Percentiles rank a stretch among this genome's conserved stretches.
Conservation (phyloP, 192 early-diverging fungal genomes). For the Phycomyces nitens region DNA sequence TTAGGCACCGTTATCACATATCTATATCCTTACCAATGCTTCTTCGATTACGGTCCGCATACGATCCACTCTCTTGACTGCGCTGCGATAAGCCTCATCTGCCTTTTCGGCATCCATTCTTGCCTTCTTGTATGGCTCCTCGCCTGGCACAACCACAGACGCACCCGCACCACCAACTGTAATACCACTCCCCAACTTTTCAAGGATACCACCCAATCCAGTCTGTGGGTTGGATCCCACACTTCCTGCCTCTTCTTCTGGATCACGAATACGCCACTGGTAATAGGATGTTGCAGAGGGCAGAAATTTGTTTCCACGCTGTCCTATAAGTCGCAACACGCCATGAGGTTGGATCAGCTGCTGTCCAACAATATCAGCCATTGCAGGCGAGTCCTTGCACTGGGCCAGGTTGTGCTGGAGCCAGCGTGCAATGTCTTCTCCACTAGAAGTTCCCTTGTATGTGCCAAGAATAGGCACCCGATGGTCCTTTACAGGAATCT, state of each 20-base stretch:
- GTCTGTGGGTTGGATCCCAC: not conserved
- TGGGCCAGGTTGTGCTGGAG: constrained; percentile 61
- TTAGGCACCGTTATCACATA: not conserved
- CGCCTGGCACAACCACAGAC: constrained; percentile 1
- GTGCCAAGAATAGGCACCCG: constrained; percentile 67
- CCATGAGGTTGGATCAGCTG: constrained; percentile 56
- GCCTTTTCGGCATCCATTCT: constrained; percentile 62
- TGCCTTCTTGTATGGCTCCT: constrained; percentile 48
- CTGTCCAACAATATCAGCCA: constrained; percentile 67
- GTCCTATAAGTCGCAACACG: constrained; percentile 64
- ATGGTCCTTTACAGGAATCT: constrained; percentile 60
- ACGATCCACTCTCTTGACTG: constrained; percentile 61
- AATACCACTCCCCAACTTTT: constrained; percentile 4
- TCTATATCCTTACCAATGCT: constrained; percentile 43
- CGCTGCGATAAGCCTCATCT: constrained; percentile 59
- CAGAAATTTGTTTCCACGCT: constrained; percentile 65
- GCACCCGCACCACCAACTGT: constrained; percentile 1
- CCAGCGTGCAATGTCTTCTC: constrained; percentile 70
- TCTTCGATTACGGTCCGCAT: constrained; percentile 69
- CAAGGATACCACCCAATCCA: constrained; percentile 20
- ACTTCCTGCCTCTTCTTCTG: constrained; percentile 33
- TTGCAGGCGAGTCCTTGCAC: constrained; percentile 51
- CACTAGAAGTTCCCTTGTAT: constrained; percentile 59
- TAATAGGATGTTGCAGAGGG: constrained; percentile 59
- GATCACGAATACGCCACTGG: constrained; percentile 64